A percentile compares a stretch with the other conserved stretches of the same genome.
Conservation (phyloP, 1,284 basidiomycete genomes). For the Singerocomus rubriflavus region DNA sequence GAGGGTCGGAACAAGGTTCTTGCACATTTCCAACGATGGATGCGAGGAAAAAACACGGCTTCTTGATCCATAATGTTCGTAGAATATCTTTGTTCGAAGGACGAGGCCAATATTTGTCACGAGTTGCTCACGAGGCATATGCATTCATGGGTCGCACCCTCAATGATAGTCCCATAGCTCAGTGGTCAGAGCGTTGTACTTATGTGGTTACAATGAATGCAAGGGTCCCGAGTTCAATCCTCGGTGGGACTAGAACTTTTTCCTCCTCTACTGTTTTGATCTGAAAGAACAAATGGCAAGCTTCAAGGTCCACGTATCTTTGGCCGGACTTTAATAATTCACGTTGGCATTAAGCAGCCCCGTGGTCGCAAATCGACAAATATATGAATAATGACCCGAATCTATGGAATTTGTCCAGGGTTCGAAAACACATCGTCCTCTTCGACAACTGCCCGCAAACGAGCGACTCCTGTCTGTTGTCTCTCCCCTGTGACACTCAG, state of each 20-base stretch:
- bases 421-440: slow-evolving; percentile 12
- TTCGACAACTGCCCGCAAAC: slow-evolving; percentile 15
- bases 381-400: background rate
- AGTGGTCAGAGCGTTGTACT: slow-evolving; percentile 40
- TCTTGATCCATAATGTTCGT: slow-evolving; percentile 17
- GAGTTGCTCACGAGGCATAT: background rate
- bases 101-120: slow-evolving; percentile 9
- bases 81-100: too few relatives aligned
- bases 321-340: background rate
- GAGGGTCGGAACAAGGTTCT: slow-evolving; percentile 68
- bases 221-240: slow-evolving; percentile 40
- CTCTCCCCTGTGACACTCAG: slow-evolving; percentile 10
- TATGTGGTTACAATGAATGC: slow-evolving; percentile 38
- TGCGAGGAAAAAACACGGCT: slow-evolving; percentile 43
- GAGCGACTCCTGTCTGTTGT: slow-evolving; percentile 23
- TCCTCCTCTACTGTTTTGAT: background rate
- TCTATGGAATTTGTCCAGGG: slow-evolving; percentile 2
- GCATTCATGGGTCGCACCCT: rapidly evolving
- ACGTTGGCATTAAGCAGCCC: background rate
- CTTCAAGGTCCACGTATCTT: too few relatives aligned
- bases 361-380: background rate
- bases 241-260: slow-evolving; percentile 36
- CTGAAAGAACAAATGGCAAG: too few relatives aligned
- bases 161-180: slow-evolving; percentile 37
- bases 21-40: slow-evolving; percentile 48